A percentile compares a stretch with the other conserved stretches of the same genome.
phyloP scores from a whole-genome alignment of 2,329 filamentous ascomycete genomes.

The Neonectria hederae region DNA sequence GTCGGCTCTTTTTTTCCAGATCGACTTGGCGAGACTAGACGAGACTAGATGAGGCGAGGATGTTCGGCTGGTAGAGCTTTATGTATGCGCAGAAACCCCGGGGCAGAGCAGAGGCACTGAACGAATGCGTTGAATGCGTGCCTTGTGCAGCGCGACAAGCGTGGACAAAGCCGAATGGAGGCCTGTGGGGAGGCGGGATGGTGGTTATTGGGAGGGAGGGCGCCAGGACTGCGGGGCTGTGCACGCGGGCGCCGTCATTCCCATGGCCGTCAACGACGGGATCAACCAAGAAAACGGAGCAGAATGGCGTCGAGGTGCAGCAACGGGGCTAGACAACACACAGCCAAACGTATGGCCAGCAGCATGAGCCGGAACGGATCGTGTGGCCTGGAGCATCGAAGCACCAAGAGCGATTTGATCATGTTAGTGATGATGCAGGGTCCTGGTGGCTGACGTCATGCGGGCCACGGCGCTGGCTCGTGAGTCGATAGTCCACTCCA shows the following conservation, averaged over 20 bases:
- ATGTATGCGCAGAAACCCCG: conserved; percentile 32
- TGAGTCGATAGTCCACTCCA: conserved; percentile 14
- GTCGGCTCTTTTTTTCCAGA: conserved; percentile 2
- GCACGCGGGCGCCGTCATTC: conserved; percentile 24
- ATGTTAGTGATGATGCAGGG: conserved; percentile 30
- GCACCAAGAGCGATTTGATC: not conserved
- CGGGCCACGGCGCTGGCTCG: conserved; percentile 16
- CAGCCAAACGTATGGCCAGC: conserved; percentile 9
- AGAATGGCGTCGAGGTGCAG: conserved; percentile 40
- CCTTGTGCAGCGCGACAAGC: conserved; percentile 2
- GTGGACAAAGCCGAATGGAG: not conserved
- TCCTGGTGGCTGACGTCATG: conserved; percentile 40
- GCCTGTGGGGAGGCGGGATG: not conserved
- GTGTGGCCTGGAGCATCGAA: not conserved
- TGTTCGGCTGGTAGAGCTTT: conserved; percentile 24
- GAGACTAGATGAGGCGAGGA: conserved; percentile 4
- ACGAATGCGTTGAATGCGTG: not conserved
- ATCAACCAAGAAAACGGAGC: conserved; percentile 25
- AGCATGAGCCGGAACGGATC: conserved; percentile 11
- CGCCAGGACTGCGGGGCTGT: conserved; percentile 23
- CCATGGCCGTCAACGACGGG: conserved; percentile 12
- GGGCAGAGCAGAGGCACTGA: not conserved
- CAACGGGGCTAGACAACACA: conserved; percentile 1
- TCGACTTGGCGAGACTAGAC: conserved; percentile 24
- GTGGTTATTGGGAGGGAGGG: not conserved